Conservation (phyloP, 768 basidiomycete species). For the Rickenella mellea region DNA sequence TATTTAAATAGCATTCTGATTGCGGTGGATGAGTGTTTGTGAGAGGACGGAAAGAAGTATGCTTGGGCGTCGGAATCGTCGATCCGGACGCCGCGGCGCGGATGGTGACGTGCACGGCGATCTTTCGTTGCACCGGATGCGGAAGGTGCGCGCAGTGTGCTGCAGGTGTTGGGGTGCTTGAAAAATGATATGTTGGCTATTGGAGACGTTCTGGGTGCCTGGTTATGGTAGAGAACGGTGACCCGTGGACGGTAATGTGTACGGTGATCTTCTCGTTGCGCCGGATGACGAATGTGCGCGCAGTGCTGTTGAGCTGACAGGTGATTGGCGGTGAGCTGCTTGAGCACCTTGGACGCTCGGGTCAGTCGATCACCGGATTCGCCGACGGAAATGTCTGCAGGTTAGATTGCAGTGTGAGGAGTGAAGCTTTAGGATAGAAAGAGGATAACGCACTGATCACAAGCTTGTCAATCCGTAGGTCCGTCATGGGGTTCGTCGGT, state of each 20-base stretch:
- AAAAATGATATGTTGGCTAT: no score
- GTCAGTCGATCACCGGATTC: constrained; percentile 99
- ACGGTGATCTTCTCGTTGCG: constrained; percentile 65
- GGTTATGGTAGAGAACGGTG: no score
- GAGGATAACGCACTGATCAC: constrained; percentile 81
- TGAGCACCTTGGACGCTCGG: constrained; percentile 97
- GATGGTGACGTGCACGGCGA: constrained; percentile 86
- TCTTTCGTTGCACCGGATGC: constrained; percentile 86
- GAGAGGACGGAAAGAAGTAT: no score
- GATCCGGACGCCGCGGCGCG: no score
- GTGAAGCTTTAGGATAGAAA: constrained; percentile 7
- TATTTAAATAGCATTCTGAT: no score
- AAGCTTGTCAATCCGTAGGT: constrained; percentile 95
- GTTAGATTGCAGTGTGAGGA: constrained; percentile 2
- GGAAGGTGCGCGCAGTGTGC: constrained; percentile 98
- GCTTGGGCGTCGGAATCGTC: no score
- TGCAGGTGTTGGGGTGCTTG: no score
- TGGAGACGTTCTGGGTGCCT: no score
- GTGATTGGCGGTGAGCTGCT: constrained; percentile 99
- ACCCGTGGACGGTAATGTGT: constrained; percentile 97
- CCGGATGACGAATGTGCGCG: constrained; percentile 97
- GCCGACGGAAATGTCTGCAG: constrained; percentile 95
- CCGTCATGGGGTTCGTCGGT: constrained; percentile 91
- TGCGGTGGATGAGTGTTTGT: no score
- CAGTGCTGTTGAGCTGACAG: constrained; percentile 99